Percentiles rank a stretch among this genome's conserved stretches.
phyloP scores from a whole-genome alignment of 2,329 filamentous ascomycete species.

The Trichoderma simmonsii region DNA sequence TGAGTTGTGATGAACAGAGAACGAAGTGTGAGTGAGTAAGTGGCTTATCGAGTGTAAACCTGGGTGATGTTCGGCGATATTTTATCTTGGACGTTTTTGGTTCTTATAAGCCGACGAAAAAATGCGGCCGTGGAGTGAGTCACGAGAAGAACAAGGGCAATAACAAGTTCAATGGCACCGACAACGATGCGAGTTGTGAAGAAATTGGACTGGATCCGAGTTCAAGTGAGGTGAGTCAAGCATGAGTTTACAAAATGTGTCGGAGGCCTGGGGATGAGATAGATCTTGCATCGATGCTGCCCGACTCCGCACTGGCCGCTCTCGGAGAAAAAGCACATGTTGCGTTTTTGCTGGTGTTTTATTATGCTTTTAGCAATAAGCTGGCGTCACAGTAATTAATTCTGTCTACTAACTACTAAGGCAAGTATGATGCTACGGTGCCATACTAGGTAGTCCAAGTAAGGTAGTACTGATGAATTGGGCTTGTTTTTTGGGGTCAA shows the following conservation, averaged over 20 bases:
- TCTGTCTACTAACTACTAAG: background rate
- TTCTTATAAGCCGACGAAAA: background rate
- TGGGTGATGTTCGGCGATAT: background rate
- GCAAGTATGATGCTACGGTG: background rate
- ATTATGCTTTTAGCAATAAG: background rate
- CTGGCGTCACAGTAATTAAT: background rate
- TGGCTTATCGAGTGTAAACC: background rate
- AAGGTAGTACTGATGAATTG: background rate
- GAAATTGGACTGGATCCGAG: background rate
- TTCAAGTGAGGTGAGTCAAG: background rate
- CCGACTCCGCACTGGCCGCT: constrained; percentile 1
- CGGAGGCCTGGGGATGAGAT: background rate
- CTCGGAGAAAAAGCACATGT: background rate
- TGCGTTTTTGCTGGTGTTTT: background rate
- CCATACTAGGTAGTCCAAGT: background rate
- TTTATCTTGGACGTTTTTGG: background rate
- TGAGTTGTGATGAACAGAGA: background rate
- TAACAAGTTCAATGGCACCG: background rate
- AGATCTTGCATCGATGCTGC: background rate
- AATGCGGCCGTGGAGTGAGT: background rate
- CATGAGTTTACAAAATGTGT: background rate
- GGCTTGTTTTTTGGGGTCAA: background rate
- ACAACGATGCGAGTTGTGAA: background rate
- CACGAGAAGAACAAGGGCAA: background rate
- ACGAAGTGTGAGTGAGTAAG: background rate